phyloP scores from a whole-genome alignment of 805 yeast genomes.

The Yamadazyma insecticola region DNA sequence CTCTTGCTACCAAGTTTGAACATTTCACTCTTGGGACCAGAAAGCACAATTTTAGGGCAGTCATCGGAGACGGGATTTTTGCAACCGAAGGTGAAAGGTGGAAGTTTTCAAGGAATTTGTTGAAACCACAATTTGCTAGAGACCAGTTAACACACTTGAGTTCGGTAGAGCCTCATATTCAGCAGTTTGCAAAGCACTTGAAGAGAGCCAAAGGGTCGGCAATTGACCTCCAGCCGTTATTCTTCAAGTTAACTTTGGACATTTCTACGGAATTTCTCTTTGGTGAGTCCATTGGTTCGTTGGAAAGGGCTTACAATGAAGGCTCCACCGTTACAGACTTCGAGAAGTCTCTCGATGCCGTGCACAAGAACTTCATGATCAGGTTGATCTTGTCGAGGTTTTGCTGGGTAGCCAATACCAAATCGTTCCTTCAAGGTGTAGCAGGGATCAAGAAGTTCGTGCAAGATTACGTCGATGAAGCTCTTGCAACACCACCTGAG shows the following conservation, averaged over 20 bases:
- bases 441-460: slow-evolving; percentile 25
- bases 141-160: slow-evolving; percentile 27
- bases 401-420: slow-evolving; percentile 18
- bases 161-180: slow-evolving; percentile 24
- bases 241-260: slow-evolving; percentile 30
- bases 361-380: too few species aligned
- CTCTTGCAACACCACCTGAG: slow-evolving; percentile 18
- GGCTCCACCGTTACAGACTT: slow-evolving; percentile 9
- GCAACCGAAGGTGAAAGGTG: slow-evolving; percentile 30
- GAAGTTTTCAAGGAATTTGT: slow-evolving; percentile 31
- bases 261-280: slow-evolving; percentile 34
- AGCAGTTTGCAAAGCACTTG: slow-evolving; percentile 10
- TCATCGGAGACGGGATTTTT: slow-evolving; percentile 31
- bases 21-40: slow-evolving; percentile 27
- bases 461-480: slow-evolving; percentile 23
- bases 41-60: slow-evolving; percentile 19
- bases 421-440: slow-evolving; percentile 26
- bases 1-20: slow-evolving; percentile 29
- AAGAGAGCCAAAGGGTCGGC: slow-evolving; percentile 3
- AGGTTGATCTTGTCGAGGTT: slow-evolving; percentile 24
- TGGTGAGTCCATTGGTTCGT: slow-evolving; percentile 26
- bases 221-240: slow-evolving; percentile 23
- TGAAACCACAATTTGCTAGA: slow-evolving; percentile 32
- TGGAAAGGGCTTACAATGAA: too few species aligned
- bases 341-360: slow-evolving; percentile 25